Conservation (phyloP, 306 rosid genomes). For the Dicorynia guianensis region DNA sequence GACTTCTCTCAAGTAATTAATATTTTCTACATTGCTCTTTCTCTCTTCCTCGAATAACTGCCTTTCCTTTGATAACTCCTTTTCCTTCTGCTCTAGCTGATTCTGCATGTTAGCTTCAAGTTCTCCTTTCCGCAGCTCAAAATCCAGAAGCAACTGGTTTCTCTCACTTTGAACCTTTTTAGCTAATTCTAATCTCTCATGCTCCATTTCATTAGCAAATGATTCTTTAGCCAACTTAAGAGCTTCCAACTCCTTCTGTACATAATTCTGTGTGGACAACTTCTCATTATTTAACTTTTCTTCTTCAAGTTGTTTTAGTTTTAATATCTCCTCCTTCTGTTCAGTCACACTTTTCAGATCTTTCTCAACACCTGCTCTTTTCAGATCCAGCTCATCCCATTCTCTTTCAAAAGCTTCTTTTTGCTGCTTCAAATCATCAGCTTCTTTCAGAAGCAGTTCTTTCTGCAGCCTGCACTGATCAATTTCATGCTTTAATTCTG, state of each 20-base stretch:
- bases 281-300: slow-evolving; percentile 79
- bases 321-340: slow-evolving; percentile 76
- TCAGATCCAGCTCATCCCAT: slow-evolving; percentile 94
- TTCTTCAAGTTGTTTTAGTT: slow-evolving; percentile 69
- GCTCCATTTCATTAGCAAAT: slow-evolving; percentile 78
- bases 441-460: slow-evolving; percentile 82
- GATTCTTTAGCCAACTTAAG: slow-evolving; percentile 82
- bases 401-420: slow-evolving; percentile 93
- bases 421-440: slow-evolving; percentile 88
- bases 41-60: slow-evolving; percentile 76
- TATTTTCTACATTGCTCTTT: slow-evolving; percentile 69
- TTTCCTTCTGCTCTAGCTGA: slow-evolving; percentile 83
- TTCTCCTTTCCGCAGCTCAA: slow-evolving; percentile 70
- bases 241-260: slow-evolving; percentile 76
- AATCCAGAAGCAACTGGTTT: slow-evolving; percentile 80
- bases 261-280: slow-evolving; percentile 55
- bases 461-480: slow-evolving; percentile 83
- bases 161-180: slow-evolving; percentile 76
- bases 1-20: slow-evolving; percentile 78
- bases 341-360: slow-evolving; percentile 67
- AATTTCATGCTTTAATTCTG: slow-evolving; percentile 85
- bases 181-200: slow-evolving; percentile 68
- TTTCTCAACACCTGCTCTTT: slow-evolving; percentile 79
- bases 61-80: slow-evolving; percentile 67
- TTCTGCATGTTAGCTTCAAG: slow-evolving; percentile 87